These are phyloP conservation scores for Phytophthora tentaculata DNA, from an alignment of 352 stramenopile species.

Conservation along the genomic window DNA sequence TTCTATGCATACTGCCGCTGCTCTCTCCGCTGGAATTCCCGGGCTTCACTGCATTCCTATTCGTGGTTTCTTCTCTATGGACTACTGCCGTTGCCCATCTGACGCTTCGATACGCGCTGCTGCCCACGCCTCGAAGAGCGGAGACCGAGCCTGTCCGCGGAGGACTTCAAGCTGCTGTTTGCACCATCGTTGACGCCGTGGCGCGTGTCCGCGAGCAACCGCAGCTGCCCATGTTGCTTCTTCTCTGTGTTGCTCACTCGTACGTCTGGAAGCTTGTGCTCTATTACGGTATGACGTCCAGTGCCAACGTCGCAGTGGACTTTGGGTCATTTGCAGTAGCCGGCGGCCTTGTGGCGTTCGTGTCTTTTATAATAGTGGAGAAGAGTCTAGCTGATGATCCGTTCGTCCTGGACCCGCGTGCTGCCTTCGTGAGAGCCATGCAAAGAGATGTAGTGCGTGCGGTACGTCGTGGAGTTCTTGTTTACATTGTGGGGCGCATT, in stretches of 20 bases:
- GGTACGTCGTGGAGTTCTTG: slow-evolving; percentile 45
- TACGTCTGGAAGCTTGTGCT: slow-evolving; percentile 60
- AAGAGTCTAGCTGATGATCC: slow-evolving; percentile 49
- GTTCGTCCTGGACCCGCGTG: slow-evolving; percentile 57
- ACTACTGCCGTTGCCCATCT: slow-evolving; percentile 37
- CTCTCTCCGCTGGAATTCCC: slow-evolving; percentile 46
- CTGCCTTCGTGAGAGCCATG: slow-evolving; percentile 42
- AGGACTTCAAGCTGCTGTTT: slow-evolving; percentile 45
- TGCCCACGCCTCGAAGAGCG: slow-evolving; percentile 41
- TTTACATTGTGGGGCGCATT: slow-evolving; percentile 37
- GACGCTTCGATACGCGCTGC: slow-evolving; percentile 50
- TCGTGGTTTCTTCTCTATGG: slow-evolving; percentile 28
- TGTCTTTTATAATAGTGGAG: slow-evolving; percentile 52
- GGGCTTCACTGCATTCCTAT: slow-evolving; percentile 27
- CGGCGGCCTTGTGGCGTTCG: slow-evolving; percentile 48
- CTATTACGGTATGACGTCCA: slow-evolving; percentile 40
- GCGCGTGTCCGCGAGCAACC: slow-evolving; percentile 48
- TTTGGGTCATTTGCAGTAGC: slow-evolving; percentile 48
- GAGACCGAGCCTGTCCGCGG: slow-evolving; percentile 32
- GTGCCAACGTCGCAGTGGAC: slow-evolving; percentile 16
- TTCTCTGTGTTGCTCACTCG: slow-evolving; percentile 52
- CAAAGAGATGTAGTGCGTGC: slow-evolving; percentile 56
- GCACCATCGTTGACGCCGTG: slow-evolving; percentile 36
- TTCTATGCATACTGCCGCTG: slow-evolving; percentile 37
- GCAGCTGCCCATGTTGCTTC: slow-evolving; percentile 50